Percentiles rank a stretch among this genome's conserved stretches.
Evolutionary conservation across 140 eudicot species (phyloP).

Genomic region (Stevia rebaudiana): DNA sequence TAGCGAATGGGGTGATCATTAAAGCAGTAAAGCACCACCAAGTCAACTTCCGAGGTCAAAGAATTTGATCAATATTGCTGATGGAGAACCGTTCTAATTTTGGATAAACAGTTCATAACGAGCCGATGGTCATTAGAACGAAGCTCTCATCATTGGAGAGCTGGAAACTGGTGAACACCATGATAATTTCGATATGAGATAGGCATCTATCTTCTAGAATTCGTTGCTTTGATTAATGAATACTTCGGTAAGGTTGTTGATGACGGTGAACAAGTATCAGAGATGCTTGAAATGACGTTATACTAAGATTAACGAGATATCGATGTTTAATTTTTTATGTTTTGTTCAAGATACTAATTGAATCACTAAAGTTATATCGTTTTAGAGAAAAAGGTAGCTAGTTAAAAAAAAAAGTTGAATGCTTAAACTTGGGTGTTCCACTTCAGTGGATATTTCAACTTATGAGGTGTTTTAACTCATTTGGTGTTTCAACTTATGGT

Average conservation of each 20-base stretch:
- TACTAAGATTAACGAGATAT: too few relatives aligned
- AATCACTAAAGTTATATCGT: too few relatives aligned
- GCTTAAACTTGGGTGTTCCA: too few relatives aligned
- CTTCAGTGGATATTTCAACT: too few relatives aligned
- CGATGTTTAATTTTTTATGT: too few relatives aligned
- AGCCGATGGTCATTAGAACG: conserved; percentile 33
- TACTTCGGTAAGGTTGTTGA: conserved; percentile 81
- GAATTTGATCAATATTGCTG: conserved; percentile 50
- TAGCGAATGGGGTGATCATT: conserved; percentile 92
- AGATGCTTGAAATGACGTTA: conserved; percentile 88
- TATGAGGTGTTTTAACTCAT: too few relatives aligned
- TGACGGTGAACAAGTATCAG: conserved; percentile 87
- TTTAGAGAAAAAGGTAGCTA: too few relatives aligned
- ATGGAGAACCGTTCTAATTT: conserved; percentile 53
- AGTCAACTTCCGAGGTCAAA: conserved; percentile 42
- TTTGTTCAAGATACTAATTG: too few relatives aligned
- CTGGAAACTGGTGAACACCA: conserved; percentile 45
- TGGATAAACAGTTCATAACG: conserved; percentile 58
- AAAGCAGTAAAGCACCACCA: conserved; percentile 49
- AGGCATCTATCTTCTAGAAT: conserved; percentile 77
- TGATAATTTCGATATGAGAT: conserved; percentile 51
- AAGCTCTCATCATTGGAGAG: conserved; percentile 34
- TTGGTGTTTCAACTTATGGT: too few relatives aligned
- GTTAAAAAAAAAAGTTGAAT: too few relatives aligned
- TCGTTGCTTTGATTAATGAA: conserved; percentile 65